Evolutionary conservation across 345 rosid genomes (phyloP).

Genomic region (Murraya paniculata): DNA sequence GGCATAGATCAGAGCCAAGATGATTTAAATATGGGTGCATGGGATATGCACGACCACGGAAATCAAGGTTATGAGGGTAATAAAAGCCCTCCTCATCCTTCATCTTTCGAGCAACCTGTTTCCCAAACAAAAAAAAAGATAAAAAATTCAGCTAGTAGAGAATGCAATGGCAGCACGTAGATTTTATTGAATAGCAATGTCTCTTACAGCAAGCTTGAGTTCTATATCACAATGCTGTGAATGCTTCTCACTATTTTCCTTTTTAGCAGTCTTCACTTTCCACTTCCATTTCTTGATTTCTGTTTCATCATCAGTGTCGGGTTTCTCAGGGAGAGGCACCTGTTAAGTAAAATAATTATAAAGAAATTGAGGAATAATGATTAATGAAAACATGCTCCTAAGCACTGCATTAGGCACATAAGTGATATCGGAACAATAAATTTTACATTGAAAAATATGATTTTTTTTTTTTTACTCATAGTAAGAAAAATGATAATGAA

Average conservation of each 20-base stretch:
- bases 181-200: slow-evolving; percentile 14
- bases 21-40: slow-evolving; percentile 98
- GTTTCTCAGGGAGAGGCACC: slow-evolving; percentile 78
- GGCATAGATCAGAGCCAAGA: slow-evolving; percentile 97
- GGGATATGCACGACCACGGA: slow-evolving; percentile 99
- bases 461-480: background rate
- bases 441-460: background rate
- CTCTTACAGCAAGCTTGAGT: slow-evolving; percentile 90
- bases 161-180: background rate
- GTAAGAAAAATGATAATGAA: background rate
- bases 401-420: background rate
- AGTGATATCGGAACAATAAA: slow-evolving; percentile 6
- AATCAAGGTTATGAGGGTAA: slow-evolving; percentile 95
- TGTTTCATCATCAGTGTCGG: slow-evolving; percentile 62
- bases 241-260: slow-evolving; percentile 84
- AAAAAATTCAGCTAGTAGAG: slow-evolving; percentile 16
- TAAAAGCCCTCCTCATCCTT: slow-evolving; percentile 92
- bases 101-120: slow-evolving; percentile 93
- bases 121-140: slow-evolving; percentile 21
- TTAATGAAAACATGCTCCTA: slow-evolving; percentile 5
- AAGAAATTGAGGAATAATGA: slow-evolving; percentile 5
- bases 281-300: slow-evolving; percentile 81
- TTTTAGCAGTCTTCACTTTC: slow-evolving; percentile 61
- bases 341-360: slow-evolving; percentile 24
- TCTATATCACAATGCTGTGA: slow-evolving; percentile 92